Evolutionary conservation across 2,329 filamentous ascomycete genomes (phyloP), one percentile per base, ranked within the genome.

Genomic region (Fusarium mangiferae): DNA sequence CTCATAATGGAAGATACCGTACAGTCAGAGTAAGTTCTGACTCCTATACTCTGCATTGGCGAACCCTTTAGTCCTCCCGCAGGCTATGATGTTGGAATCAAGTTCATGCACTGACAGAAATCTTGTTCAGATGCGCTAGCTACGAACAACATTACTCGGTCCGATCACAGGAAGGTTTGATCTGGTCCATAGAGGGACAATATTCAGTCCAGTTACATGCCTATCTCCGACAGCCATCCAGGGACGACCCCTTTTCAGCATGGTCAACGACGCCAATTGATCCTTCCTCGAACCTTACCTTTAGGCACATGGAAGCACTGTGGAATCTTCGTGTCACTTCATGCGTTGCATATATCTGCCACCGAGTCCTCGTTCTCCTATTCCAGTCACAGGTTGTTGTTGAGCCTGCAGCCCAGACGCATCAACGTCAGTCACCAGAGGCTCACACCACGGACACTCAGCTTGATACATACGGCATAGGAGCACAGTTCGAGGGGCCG

Each of bases 191-290:
- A 15, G 7, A 48, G 5, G 30, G 51, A 26, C 49, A 55, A 14
- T 11, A 38, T 20, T 44, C 46, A 13, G 17, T 51, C 38, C 70
- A 46, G 35, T 26, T 73, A 20, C 18, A 35, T 35, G 26, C 33
- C 41, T 62, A 46, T 22, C 9, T 66, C 18, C 17, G 46, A n/a
- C n/a, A 38, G 10, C 36, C 36, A 26, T 30, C 26, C 30, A 30
- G 48, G 41, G 49, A 66, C 1, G 65, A 61, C 30, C 52, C 67
- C 12, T 39, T 60, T 36, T 70, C 67, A 17, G 20, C 18, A 18
- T 56, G 59, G 38, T 18, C 42, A 13, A 18, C 36, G 10, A 51
- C 36, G 7, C 20, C 28, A 10, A 35, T 24, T 11, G 22, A n/a
- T 18, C 20, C 48, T 36, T 15, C 7, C 20, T 20, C 36, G 22